A percentile compares a stretch with the other conserved stretches of the same genome.
phyloP scores from a whole-genome alignment of 345 rosid genomes.

The Gossypium australe region DNA sequence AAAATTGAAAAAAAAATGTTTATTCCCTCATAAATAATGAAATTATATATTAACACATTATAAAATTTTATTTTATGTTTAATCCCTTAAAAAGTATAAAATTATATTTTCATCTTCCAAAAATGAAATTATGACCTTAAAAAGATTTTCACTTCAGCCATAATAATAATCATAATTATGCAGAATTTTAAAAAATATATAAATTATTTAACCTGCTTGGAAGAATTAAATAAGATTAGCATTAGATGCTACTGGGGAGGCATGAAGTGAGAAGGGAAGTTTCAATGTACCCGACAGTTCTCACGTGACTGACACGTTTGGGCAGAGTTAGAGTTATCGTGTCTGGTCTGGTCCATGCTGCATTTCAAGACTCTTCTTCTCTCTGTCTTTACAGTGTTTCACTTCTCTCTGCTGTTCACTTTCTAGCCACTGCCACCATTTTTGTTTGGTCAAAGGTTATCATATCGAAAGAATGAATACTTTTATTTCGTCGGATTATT shows the following conservation, averaged over 20 bases:
- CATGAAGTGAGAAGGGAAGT: not conserved
- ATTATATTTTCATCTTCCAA: too few relatives aligned
- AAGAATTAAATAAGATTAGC: not conserved
- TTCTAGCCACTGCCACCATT: not conserved
- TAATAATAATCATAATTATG: too few relatives aligned
- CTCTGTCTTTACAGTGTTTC: not conserved
- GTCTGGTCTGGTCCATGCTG: conserved; percentile 16
- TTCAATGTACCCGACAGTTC: conserved; percentile 32
- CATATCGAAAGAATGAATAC: not conserved
- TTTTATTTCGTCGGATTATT: not conserved
- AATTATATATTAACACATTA: too few relatives aligned
- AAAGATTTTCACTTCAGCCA: too few relatives aligned
- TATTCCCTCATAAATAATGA: too few relatives aligned
- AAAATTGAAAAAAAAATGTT: too few relatives aligned
- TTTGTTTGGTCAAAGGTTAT: not conserved
- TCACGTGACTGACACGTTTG: conserved; percentile 28
- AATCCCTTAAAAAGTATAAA: too few relatives aligned
- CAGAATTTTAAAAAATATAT: too few relatives aligned
- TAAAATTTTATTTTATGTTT: too few relatives aligned
- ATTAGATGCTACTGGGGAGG: not conserved
- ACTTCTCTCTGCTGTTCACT: too few relatives aligned
- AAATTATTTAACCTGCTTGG: too few relatives aligned
- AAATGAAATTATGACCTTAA: too few relatives aligned
- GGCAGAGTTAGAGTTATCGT: conserved; percentile 9
- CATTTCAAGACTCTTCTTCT: not conserved